These are phyloP conservation scores for Chrysoporthe puriensis DNA, from an alignment of 2,329 filamentous ascomycete genomes.

Conservation along the genomic window DNA sequence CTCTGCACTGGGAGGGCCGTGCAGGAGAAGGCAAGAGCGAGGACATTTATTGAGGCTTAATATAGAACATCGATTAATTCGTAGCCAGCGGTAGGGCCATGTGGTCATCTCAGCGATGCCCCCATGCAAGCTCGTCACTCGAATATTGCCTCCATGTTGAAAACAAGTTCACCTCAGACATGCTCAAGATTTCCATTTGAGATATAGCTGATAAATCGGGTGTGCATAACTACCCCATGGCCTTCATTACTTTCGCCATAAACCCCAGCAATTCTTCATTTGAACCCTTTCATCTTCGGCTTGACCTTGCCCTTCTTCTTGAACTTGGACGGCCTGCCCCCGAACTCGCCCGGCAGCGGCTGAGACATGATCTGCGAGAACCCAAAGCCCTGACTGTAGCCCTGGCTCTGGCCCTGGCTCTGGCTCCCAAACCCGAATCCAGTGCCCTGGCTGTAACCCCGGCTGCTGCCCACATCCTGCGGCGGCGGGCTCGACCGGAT, in stretches of 20 bases:
- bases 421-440: constrained; percentile 15
- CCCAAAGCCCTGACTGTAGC: constrained; percentile 19
- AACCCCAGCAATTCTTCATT: constrained; percentile 21
- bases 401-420: constrained; percentile 31
- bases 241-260: not conserved
- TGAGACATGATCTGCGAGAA: constrained; percentile 47
- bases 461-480: constrained; percentile 18
- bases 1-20: not conserved
- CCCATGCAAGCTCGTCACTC: not conserved
- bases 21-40: not conserved
- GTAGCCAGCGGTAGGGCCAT: not conserved
- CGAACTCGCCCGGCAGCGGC: constrained; percentile 50
- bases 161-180: not conserved
- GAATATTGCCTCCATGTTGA: not conserved
- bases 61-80: not conserved
- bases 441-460: constrained; percentile 3
- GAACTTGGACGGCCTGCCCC: constrained; percentile 43
- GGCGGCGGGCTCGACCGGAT: constrained; percentile 24
- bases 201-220: not conserved
- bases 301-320: constrained; percentile 46
- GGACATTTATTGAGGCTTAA: not conserved
- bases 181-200: too few species aligned
- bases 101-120: not conserved
- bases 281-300: constrained; percentile 46
- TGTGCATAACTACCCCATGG: not conserved